phyloP scores from a whole-genome alignment of 805 yeast species.

The Scheffersomyces lignosus region DNA sequence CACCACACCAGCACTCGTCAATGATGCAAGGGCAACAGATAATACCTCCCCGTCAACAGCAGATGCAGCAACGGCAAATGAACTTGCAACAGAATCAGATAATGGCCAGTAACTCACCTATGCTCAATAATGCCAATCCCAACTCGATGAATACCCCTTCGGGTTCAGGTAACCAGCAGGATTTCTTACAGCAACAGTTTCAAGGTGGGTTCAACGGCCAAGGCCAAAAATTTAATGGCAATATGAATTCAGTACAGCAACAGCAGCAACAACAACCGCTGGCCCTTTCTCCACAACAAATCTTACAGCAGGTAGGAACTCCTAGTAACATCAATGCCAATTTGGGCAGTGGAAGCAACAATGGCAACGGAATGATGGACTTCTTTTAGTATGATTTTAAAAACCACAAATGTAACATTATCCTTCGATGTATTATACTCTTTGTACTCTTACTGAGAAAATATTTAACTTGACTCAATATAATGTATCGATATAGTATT shows the following conservation, averaged over 20 bases:
- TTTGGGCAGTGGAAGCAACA: conserved; percentile 1
- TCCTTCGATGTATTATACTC: no score
- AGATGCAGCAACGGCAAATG: conserved; percentile 7
- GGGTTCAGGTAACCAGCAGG: conserved; percentile 5
- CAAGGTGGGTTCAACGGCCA: conserved; percentile 6
- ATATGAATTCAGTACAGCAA: conserved; percentile 3
- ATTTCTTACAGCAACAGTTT: conserved; percentile 9
- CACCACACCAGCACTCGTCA: conserved; percentile 10
- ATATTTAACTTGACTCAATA: no score
- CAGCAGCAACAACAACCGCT: conserved; percentile 13
- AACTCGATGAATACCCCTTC: conserved; percentile 2
- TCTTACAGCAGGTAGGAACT: conserved; percentile 28
- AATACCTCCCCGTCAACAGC: conserved; percentile 6
- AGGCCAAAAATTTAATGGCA: conserved; percentile 1
- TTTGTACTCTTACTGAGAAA: no score
- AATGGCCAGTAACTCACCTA: conserved; percentile 7
- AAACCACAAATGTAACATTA: no score
- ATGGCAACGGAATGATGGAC: conserved; percentile 21
- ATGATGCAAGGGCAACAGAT: conserved; percentile 1
- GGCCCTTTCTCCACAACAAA: conserved; percentile 41
- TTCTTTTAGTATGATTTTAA: conserved; percentile 22
- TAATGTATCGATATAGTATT: no score
- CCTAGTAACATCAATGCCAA: not conserved
- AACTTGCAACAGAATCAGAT: not conserved
- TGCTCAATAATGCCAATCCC: conserved; percentile 7